Evolutionary conservation across 2,329 filamentous ascomycete genomes (phyloP).

Genomic region (Aspergillus quadrilineatus): DNA sequence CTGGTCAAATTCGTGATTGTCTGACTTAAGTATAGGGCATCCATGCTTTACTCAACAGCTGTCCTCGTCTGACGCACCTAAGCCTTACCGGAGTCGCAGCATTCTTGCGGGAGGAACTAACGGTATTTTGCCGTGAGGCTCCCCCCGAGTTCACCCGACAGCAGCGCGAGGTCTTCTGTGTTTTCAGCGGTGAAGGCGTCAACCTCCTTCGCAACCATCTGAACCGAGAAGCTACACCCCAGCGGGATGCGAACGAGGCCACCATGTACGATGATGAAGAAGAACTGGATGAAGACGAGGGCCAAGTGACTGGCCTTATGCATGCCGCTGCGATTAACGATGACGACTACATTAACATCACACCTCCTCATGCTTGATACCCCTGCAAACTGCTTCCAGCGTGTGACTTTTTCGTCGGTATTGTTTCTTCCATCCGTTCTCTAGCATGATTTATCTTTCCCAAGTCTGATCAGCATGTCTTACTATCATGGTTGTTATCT

Average conservation of each 20-base stretch:
- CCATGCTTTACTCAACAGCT: slow-evolving; percentile 81
- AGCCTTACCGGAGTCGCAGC: slow-evolving; percentile 91
- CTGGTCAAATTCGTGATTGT: not conserved
- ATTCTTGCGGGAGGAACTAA: slow-evolving; percentile 86
- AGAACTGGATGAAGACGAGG: slow-evolving; percentile 45
- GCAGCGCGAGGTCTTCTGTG: slow-evolving; percentile 93
- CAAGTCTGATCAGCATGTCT: slow-evolving; percentile 3
- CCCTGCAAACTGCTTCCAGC: slow-evolving; percentile 24
- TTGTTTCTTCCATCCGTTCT: slow-evolving; percentile 1
- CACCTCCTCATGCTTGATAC: slow-evolving; percentile 38
- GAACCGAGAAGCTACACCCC: slow-evolving; percentile 50
- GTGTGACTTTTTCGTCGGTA: slow-evolving; percentile 9
- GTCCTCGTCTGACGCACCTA: slow-evolving; percentile 87
- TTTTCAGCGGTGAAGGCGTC: slow-evolving; percentile 89
- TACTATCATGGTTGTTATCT: slow-evolving; percentile 11
- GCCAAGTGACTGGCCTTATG: slow-evolving; percentile 43
- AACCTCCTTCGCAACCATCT: slow-evolving; percentile 73
- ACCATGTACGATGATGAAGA: slow-evolving; percentile 48
- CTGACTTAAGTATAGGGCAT: slow-evolving; percentile 65
- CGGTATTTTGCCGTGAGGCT: slow-evolving; percentile 80
- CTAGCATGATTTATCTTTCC: slow-evolving; percentile 13
- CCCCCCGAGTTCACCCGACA: slow-evolving; percentile 92
- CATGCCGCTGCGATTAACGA: slow-evolving; percentile 44
- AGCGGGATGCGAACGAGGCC: slow-evolving; percentile 36
- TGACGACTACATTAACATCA: slow-evolving; percentile 42